Conservation (phyloP, 73 alveolate species). For the Paramecium tetraurelia region DNA sequence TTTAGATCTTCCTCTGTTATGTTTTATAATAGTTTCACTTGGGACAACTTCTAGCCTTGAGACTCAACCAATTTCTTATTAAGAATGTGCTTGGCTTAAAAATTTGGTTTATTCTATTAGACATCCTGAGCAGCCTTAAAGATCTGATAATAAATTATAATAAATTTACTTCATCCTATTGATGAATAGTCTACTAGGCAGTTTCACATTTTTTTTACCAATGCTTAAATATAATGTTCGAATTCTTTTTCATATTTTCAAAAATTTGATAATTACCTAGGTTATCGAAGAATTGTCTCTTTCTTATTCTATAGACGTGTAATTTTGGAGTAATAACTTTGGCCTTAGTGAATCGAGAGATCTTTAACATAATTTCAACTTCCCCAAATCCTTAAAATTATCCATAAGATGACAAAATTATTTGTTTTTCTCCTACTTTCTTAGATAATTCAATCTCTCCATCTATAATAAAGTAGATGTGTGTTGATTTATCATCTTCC, state of each 20-base stretch:
- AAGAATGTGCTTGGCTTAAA: not conserved
- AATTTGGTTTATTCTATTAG: not conserved
- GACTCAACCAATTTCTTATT: not conserved
- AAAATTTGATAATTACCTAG: not conserved
- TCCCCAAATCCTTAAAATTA: constrained; percentile 2
- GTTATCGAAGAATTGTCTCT: constrained; percentile 13
- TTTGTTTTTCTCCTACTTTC: not conserved
- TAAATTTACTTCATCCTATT: not conserved
- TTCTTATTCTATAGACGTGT: constrained; percentile 17
- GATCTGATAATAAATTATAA: not conserved
- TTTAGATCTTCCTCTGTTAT: not conserved
- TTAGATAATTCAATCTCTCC: constrained; percentile 28
- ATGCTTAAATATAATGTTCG: not conserved
- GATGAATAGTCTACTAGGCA: not conserved
- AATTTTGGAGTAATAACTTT: constrained; percentile 5
- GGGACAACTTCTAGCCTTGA: not conserved
- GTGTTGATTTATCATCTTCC: not conserved
- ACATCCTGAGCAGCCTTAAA: constrained; percentile 1
- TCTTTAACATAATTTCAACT: constrained; percentile 8
- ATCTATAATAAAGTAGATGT: not conserved
- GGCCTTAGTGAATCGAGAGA: not conserved
- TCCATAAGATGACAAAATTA: constrained; percentile 35
- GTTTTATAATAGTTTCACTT: not conserved
- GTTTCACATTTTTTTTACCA: not conserved
- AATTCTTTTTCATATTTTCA: not conserved